Percentiles rank a stretch among this genome's conserved stretches.
Conservation (phyloP, 75 land plant species). For the Larix kaempferi region DNA sequence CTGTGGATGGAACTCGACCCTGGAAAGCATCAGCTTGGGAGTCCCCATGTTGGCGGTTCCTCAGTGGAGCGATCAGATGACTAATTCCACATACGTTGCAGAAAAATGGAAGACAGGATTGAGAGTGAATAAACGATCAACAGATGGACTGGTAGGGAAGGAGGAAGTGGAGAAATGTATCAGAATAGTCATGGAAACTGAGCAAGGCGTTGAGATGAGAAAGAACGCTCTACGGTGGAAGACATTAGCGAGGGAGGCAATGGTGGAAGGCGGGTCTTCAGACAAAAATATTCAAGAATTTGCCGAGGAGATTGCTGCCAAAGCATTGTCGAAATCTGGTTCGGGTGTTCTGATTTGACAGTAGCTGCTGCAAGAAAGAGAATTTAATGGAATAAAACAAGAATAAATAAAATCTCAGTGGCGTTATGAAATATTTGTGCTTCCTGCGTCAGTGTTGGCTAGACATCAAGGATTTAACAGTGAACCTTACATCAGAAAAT, state of each 20-base stretch:
- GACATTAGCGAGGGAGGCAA: constrained; percentile 24
- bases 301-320: neutral
- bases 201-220: constrained; percentile 20
- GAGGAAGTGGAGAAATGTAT: constrained; percentile 35
- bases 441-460: neutral
- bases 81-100: constrained; percentile 22
- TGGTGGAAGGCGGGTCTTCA: constrained; percentile 34
- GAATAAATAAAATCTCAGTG: neutral
- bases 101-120: constrained; percentile 30
- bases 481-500: neutral
- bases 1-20: constrained; percentile 25
- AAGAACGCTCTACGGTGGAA: constrained; percentile 22
- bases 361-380: neutral
- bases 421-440: neutral
- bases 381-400: neutral
- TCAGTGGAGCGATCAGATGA: constrained; percentile 18
- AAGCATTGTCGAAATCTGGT: neutral
- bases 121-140: constrained; percentile 7
- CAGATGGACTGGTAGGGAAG: constrained; percentile 17
- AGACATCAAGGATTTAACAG: neutral
- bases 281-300: constrained; percentile 23
- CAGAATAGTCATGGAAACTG: constrained; percentile 24
- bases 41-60: constrained; percentile 15
- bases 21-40: constrained; percentile 14
- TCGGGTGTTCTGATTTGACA: neutral